phyloP scores from a whole-genome alignment of 768 basidiomycete species.

The Amanita inopinata region DNA sequence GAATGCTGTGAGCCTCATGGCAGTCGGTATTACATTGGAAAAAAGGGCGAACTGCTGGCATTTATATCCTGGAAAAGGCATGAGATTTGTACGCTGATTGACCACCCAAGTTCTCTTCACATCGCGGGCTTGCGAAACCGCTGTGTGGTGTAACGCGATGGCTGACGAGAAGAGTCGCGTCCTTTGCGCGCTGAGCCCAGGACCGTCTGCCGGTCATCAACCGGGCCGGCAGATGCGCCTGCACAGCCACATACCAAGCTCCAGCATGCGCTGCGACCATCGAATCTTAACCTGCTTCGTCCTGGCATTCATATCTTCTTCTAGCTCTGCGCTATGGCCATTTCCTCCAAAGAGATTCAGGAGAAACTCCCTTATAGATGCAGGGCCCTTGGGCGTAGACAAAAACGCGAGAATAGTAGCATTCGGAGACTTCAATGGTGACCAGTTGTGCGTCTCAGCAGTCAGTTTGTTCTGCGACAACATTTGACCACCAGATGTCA shows the following conservation, averaged over 20 bases:
- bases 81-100: too few species aligned
- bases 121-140: neutral
- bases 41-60: neutral
- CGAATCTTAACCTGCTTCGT: neutral
- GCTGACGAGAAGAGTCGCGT: neutral
- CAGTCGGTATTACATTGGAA: neutral
- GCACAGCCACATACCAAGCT: neutral
- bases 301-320: slow-evolving; percentile 3
- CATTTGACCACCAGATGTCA: slow-evolving; percentile 20
- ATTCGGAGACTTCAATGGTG: slow-evolving; percentile 92
- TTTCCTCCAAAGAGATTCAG: slow-evolving; percentile 81
- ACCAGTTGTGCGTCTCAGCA: slow-evolving; percentile 71
- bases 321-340: slow-evolving; percentile 52
- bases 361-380: slow-evolving; percentile 69
- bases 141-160: neutral
- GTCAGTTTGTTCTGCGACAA: neutral
- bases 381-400: slow-evolving; percentile 72
- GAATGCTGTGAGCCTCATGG: slow-evolving; percentile 18
- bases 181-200: neutral
- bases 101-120: too few species aligned
- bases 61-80: too few species aligned
- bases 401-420: slow-evolving; percentile 71
- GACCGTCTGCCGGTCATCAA: too few species aligned
- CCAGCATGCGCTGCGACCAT: too few species aligned
- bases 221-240: too few species aligned